These are phyloP conservation scores for Eucalyptus tenuipes DNA, from an alignment of 345 rosid genomes.

Conservation along the genomic window DNA sequence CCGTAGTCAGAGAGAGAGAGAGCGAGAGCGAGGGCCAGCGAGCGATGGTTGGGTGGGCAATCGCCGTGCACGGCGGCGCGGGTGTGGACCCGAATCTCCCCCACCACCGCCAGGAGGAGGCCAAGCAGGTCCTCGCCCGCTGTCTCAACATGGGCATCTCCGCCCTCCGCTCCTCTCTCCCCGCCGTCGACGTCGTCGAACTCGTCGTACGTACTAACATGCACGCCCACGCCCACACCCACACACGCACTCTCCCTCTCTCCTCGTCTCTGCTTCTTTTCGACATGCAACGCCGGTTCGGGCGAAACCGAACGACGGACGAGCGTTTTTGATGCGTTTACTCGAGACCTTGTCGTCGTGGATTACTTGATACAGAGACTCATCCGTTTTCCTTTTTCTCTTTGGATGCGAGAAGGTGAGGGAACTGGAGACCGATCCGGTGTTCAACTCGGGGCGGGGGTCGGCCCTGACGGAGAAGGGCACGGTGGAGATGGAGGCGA, in stretches of 20 bases:
- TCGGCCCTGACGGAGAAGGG: conserved; percentile 86
- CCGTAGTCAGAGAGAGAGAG: background rate
- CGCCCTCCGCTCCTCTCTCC: conserved; percentile 59
- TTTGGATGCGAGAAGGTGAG: conserved; percentile 30
- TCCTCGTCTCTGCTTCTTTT: background rate
- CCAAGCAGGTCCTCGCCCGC: conserved; percentile 73
- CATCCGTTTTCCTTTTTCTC: background rate
- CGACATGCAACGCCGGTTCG: background rate
- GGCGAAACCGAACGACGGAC: background rate
- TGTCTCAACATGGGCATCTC: conserved; percentile 85
- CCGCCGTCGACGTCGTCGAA: conserved; percentile 93
- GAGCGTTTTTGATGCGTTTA: background rate
- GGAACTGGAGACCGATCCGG: conserved; percentile 81
- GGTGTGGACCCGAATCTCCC: conserved; percentile 98
- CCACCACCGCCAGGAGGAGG: conserved; percentile 60
- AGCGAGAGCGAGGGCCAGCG: no score
- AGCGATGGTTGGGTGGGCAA: conserved; percentile 82
- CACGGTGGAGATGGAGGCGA: conserved; percentile 97
- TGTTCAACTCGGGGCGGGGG: conserved; percentile 97
- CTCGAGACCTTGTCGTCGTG: background rate
- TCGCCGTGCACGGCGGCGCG: conserved; percentile 98
- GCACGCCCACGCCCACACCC: conserved; percentile 1
- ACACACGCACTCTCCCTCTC: background rate
- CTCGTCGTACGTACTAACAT: conserved; percentile 40
- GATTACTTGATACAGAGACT: background rate